phyloP scores from a whole-genome alignment of 169 alveolate species.

The Eimeria acervulina region DNA sequence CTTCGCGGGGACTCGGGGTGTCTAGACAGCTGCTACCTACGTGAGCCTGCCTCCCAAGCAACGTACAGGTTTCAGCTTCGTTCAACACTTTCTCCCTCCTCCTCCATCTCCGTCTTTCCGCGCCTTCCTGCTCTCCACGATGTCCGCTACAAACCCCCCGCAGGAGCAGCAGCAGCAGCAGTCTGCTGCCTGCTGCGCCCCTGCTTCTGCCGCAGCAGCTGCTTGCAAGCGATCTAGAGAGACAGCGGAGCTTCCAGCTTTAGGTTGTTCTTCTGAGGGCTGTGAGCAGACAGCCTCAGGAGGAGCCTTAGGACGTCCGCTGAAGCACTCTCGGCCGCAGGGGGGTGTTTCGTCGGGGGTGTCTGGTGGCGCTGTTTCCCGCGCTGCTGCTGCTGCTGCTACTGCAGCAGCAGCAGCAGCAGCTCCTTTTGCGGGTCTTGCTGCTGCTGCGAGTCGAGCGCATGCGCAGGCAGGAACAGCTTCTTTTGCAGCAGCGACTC shows the following conservation, averaged over 20 bases:
- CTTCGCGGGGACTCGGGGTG: no score
- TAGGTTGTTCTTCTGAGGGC: neutral
- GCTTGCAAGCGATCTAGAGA: slow-evolving; percentile 12
- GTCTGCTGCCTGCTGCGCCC: neutral
- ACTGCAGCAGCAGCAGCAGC: slow-evolving; percentile 20
- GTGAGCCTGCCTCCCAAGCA: no score
- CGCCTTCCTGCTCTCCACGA: no score
- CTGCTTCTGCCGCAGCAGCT: neutral
- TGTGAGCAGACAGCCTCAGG: neutral
- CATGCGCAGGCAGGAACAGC: neutral
- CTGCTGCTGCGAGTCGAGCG: slow-evolving; percentile 10
- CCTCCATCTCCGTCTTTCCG: no score
- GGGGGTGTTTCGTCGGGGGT: no score
- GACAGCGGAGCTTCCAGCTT: neutral
- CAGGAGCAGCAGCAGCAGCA: neutral
- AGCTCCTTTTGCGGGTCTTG: slow-evolving; percentile 10
- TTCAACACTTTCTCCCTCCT: no score
- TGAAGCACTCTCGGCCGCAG: slow-evolving; percentile 10
- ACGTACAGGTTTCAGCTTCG: no score
- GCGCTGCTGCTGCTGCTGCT: neutral
- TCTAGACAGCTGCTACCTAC: no score
- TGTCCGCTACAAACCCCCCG: neutral
- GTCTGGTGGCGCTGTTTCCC: neutral
- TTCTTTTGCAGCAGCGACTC: neutral
- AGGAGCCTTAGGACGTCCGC: neutral